A percentile compares a stretch with the other conserved stretches of the same genome.
These are phyloP conservation scores for Rhodamnia argentea DNA, from an alignment of 345 rosid species.

Conservation along the genomic window DNA sequence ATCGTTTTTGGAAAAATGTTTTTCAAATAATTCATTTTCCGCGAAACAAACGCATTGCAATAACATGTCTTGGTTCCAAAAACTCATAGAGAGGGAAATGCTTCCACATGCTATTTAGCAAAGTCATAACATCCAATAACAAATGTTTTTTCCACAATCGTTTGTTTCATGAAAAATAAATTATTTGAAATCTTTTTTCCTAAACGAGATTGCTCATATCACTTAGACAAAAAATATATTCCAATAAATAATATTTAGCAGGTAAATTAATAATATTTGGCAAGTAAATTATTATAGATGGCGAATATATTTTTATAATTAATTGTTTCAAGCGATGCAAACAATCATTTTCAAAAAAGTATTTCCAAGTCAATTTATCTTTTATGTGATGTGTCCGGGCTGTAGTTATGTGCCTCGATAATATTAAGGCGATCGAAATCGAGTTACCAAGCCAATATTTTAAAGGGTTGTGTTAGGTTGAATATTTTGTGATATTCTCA, in stretches of 20 bases:
- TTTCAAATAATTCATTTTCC: no score
- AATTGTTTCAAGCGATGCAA: neutral
- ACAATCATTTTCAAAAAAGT: neutral
- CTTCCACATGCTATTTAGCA: neutral
- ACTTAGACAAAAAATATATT: neutral
- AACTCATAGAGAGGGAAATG: neutral
- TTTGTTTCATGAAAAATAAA: neutral
- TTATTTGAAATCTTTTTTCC: neutral
- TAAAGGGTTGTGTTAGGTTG: neutral
- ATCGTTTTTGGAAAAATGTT: no score
- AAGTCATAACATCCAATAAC: neutral
- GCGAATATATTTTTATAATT: neutral
- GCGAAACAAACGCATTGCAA: no score
- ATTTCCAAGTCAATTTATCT: neutral
- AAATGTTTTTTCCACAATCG: neutral
- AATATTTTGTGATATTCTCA: neutral
- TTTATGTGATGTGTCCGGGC: neutral
- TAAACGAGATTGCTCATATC: fast-evolving
- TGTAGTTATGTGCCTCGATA: neutral
- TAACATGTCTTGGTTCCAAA: neutral
- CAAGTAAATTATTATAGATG: neutral
- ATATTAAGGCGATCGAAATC: neutral
- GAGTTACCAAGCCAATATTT: neutral
- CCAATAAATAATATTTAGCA: fast-evolving
- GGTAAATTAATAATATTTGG: neutral